Conservation (phyloP, 2,329 filamentous ascomycete genomes). For the Xylariaceae sp. region DNA sequence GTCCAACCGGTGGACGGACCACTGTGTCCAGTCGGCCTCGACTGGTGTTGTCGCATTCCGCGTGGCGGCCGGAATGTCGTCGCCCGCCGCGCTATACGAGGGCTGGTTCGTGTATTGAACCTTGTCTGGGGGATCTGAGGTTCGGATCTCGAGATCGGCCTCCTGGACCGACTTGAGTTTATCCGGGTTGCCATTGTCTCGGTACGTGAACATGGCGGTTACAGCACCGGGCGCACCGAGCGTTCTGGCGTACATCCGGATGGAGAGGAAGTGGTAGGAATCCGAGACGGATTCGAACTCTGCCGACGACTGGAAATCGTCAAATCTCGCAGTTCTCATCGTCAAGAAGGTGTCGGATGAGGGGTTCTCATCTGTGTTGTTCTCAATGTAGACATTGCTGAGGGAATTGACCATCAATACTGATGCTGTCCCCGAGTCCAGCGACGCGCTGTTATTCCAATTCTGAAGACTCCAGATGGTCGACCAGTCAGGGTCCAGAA, state of each 20-base stretch:
- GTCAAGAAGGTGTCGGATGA: constrained; percentile 43
- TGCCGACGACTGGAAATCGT: constrained; percentile 42
- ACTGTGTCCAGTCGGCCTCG: constrained; percentile 45
- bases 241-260: constrained; percentile 49
- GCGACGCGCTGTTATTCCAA: constrained; percentile 34
- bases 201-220: constrained; percentile 51
- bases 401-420: constrained; percentile 36
- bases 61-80: constrained; percentile 43
- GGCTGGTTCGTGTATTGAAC: constrained; percentile 59
- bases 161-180: constrained; percentile 42
- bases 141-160: constrained; percentile 50
- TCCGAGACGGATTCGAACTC: constrained; percentile 41
- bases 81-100: constrained; percentile 40
- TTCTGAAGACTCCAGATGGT: constrained; percentile 32
- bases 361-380: constrained; percentile 33
- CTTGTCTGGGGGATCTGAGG: constrained; percentile 38
- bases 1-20: constrained; percentile 56
- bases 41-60: constrained; percentile 43
- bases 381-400: constrained; percentile 43
- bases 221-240: constrained; percentile 44
- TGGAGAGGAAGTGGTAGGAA: constrained; percentile 38
- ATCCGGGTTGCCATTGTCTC: constrained; percentile 32
- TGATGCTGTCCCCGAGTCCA: constrained; percentile 30
- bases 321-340: constrained; percentile 42
- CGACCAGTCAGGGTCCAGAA: constrained; percentile 29